These are phyloP conservation scores for Magnolia kwangsiensis DNA, from an alignment of 164 flowering plant genomes.

Conservation along the genomic window DNA sequence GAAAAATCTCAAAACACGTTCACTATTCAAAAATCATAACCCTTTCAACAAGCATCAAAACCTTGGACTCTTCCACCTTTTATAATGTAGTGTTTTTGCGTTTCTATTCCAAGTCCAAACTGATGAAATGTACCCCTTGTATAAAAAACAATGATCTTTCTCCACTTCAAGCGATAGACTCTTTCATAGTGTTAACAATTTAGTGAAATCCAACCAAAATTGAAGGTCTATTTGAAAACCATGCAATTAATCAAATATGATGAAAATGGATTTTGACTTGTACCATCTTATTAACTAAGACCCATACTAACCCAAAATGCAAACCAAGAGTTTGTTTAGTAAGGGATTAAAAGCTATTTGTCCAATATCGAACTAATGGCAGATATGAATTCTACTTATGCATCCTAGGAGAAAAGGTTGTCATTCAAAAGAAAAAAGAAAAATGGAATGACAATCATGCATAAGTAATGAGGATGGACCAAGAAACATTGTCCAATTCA, in stretches of 20 bases:
- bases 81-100: too few relatives aligned
- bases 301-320: too few relatives aligned
- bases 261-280: not conserved
- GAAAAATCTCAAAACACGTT: too few relatives aligned
- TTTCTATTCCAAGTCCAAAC: too few relatives aligned
- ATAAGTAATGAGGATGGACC: not conserved
- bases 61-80: too few relatives aligned
- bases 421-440: not conserved
- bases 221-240: not conserved
- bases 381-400: not conserved
- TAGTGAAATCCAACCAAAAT: not conserved
- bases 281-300: not conserved
- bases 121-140: too few relatives aligned
- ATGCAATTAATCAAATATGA: not conserved
- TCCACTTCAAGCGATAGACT: too few relatives aligned
- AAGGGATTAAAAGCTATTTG: not conserved
- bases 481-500: not conserved
- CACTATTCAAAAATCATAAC: too few relatives aligned
- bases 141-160: too few relatives aligned
- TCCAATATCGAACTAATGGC: not conserved
- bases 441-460: not conserved
- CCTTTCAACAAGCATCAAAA: too few relatives aligned
- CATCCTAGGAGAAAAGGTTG: not conserved
- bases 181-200: not conserved
- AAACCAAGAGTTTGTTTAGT: too few relatives aligned